Evolutionary conservation across 73 alveolate genomes (phyloP), one percentile per base, ranked within the genome.

Genomic region (Symbiodinium natans): DNA sequence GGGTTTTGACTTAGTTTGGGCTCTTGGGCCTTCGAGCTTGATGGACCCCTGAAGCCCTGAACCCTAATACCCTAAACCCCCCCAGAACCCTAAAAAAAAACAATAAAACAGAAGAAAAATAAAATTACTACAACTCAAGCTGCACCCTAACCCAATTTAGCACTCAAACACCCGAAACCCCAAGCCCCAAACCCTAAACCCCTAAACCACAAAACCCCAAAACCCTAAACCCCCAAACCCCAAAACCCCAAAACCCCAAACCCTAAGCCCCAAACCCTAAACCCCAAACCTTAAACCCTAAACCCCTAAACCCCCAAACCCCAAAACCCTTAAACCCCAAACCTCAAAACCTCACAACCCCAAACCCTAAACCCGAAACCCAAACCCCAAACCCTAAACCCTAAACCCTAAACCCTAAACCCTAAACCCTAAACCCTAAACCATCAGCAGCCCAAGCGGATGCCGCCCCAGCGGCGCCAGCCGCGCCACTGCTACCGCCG

Each of bases 401-500:
- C 31, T 21, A 56, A 56, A 56, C 74, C 74, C 13, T 46, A 46
- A 6, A 46, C 59, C 59, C 59, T 9, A 46, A 5, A 43, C 56
- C 56, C 56, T 19, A 56, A 56, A 56, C 74, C 74, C 74, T 56
- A 9, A 8, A 21, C 74, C 74, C 74, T 21, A 56, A 56, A 19
- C 74, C n/a, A n/a, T n/a, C n/a, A n/a, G n/a, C n/a, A 46, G 21
- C 6, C 74, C 2, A 56, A 56, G 13, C 36, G 59, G 36, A 0
- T 21, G 68, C 68, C 7, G 77, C 77, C 77, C 77, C 29, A 2
- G 77, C 9, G 77, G 77, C 59, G 63, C 84, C 31, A 86, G 74
- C 41, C 94, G 94, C 68, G 94, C 94, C 71, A 86, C 34, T 11
- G 83, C 94, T 23, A 86, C 94, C 41, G 17, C 38, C 34, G 83